Conservation (phyloP, 1,139 yeast genomes). For the Pneumocystis oryctolagi region DNA sequence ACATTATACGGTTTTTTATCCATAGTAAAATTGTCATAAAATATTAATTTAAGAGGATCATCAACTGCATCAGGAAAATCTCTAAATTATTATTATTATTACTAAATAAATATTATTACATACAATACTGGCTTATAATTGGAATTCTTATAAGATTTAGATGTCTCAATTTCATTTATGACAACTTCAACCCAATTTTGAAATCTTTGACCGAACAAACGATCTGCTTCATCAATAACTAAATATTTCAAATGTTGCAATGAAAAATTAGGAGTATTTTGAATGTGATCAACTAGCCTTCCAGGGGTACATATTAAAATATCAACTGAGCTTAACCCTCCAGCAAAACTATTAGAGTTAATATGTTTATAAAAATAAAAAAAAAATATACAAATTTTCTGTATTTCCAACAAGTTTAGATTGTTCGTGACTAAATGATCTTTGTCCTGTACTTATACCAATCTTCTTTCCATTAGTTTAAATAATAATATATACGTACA, state of each 20-base stretch:
- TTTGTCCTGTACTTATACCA: conserved; percentile 44
- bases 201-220: conserved; percentile 74
- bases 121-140: conserved; percentile 3
- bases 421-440: conserved; percentile 55
- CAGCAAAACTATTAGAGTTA: conserved; percentile 16
- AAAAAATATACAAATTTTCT: neutral
- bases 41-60: conserved; percentile 4
- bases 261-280: conserved; percentile 22
- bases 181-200: conserved; percentile 81
- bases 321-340: conserved; percentile 40
- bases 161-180: conserved; percentile 33
- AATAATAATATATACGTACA: neutral
- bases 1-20: conserved; percentile 18
- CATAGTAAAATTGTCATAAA: conserved; percentile 7
- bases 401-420: conserved; percentile 26
- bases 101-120: neutral
- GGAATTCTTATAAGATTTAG: neutral
- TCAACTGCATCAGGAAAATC: neutral
- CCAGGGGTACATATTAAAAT: conserved; percentile 83
- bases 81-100: neutral
- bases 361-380: neutral
- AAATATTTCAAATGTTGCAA: conserved; percentile 43
- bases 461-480: conserved; percentile 23
- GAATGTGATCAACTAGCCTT: conserved; percentile 75
- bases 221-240: conserved; percentile 90